phyloP scores from a whole-genome alignment of 495 filamentous ascomycete genomes.

The Parathielavia appendiculata region DNA sequence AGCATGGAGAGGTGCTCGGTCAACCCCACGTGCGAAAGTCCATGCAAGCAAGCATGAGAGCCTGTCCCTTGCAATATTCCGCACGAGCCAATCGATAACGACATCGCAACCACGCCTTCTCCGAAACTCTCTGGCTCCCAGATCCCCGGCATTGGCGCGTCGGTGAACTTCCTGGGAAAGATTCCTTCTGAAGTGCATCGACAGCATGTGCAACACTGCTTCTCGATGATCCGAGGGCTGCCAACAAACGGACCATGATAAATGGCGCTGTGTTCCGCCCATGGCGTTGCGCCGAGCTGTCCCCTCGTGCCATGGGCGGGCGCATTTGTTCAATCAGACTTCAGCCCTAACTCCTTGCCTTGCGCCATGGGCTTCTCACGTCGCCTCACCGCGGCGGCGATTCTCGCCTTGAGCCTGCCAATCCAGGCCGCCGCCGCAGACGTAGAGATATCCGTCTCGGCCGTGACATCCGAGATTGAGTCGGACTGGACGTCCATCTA shows the following conservation, averaged over 20 bases:
- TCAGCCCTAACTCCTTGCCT: neutral
- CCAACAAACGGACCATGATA: neutral
- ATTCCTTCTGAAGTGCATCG: neutral
- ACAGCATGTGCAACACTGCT: neutral
- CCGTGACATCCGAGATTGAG: slow-evolving; percentile 1
- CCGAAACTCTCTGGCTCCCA: too few relatives aligned
- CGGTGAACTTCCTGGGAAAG: slow-evolving; percentile 10
- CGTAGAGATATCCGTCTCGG: slow-evolving; percentile 4
- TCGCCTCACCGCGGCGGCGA: slow-evolving; percentile 1
- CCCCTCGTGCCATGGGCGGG: neutral
- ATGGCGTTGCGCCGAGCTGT: neutral
- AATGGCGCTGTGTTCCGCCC: neutral
- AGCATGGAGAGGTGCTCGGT: too few relatives aligned
- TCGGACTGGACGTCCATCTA: slow-evolving; percentile 16
- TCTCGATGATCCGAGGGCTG: neutral
- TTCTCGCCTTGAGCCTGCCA: neutral
- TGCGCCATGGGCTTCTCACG: neutral
- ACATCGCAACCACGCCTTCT: neutral
- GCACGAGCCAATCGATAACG: neutral
- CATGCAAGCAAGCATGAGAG: too few relatives aligned
- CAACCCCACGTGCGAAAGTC: too few relatives aligned
- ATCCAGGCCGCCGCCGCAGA: neutral
- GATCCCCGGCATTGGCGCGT: neutral
- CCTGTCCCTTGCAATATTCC: neutral
- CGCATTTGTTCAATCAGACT: neutral